Evolutionary conservation across 75 land plant genomes (phyloP), one percentile per base, ranked within the genome.

Genomic region (Adiantum capillusveneris): DNA sequence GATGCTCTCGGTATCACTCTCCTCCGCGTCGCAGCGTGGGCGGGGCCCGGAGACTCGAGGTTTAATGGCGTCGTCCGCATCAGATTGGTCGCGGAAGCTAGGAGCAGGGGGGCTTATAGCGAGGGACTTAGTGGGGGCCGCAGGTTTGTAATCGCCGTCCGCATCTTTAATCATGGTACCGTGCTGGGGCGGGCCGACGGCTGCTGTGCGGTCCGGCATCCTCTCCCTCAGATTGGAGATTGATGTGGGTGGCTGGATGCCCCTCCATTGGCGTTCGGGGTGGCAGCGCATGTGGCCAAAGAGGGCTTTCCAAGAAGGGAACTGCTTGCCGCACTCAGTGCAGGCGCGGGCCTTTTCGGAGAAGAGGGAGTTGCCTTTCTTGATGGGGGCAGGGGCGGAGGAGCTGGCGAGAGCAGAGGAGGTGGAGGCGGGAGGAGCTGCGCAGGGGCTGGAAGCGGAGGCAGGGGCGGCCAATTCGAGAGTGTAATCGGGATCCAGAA

Each of bases 231-330:
- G 37, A 34, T 34, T 3, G 50, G 50, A 3, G 24, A 24, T 6
- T 0, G 31, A 14, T 9, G 58, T 1, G 37, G 79, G 85, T 2
- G 74, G 79, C 41, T 75, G 77, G 52, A 80, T 80, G 28, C 85
- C 86, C 20, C 84, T 43, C 80, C 84, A 83, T 11, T 76, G 54
- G n/a, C 86, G 55, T 62, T 84, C 81, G 7, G 87, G 87, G 31
- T 84, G 87, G 78, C 87, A 84, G 62, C 81, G 69, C 87, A 84
- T 77, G 71, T 84, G 87, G 16, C 87, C 87, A 53, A 67, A 77
- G 55, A 84, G 49, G 0, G 85, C 72, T 37, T 77, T 84, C 69
- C 56, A 65, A 0, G 87, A 77, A 24, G 65, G 57, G 46, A 84
- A 84, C 31, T 60, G 64, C 62, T 74, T 77, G 1, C 75, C 78